These are phyloP conservation scores for Hymenoscyphus linearis DNA, from an alignment of 2,329 filamentous ascomycete genomes.

Conservation along the genomic window DNA sequence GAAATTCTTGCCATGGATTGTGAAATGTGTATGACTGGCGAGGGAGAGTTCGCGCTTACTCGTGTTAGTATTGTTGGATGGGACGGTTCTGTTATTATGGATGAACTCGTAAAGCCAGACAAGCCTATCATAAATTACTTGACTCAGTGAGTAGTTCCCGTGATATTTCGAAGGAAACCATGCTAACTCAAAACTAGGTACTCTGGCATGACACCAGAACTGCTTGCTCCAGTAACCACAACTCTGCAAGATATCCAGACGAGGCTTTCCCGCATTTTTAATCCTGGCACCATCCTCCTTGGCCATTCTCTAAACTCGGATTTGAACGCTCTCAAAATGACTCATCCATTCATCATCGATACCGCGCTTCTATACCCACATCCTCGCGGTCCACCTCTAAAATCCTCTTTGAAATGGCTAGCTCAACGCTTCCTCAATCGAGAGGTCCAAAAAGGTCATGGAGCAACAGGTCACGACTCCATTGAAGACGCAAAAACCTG, in stretches of 20 bases:
- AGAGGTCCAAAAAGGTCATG: conserved; percentile 78
- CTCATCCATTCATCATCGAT: conserved; percentile 91
- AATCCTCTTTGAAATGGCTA: conserved; percentile 86
- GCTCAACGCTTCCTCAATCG: conserved; percentile 78
- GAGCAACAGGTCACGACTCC: conserved; percentile 66
- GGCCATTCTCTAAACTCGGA: conserved; percentile 82
- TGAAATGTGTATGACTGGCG: conserved; percentile 91
- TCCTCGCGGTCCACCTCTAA: conserved; percentile 80
- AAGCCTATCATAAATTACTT: conserved; percentile 90
- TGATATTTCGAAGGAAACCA: conserved; percentile 10
- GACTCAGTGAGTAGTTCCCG: conserved; percentile 48
- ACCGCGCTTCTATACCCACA: conserved; percentile 88
- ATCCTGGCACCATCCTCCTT: conserved; percentile 66
- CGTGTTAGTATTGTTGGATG: conserved; percentile 83
- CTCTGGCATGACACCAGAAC: conserved; percentile 86
- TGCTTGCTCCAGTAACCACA: conserved; percentile 78
- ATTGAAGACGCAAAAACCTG: conserved; percentile 89
- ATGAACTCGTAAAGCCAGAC: conserved; percentile 87
- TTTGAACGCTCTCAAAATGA: conserved; percentile 75
- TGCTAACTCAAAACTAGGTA: conserved; percentile 40
- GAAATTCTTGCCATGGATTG: conserved; percentile 82
- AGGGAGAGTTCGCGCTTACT: conserved; percentile 75
- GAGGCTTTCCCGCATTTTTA: conserved; percentile 66
- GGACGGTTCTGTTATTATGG: conserved; percentile 76
- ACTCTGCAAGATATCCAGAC: conserved; percentile 77